Percentiles rank a stretch among this genome's conserved stretches.
phyloP scores from a whole-genome alignment of 139 green algal species.

The Chlorella sp. region DNA sequence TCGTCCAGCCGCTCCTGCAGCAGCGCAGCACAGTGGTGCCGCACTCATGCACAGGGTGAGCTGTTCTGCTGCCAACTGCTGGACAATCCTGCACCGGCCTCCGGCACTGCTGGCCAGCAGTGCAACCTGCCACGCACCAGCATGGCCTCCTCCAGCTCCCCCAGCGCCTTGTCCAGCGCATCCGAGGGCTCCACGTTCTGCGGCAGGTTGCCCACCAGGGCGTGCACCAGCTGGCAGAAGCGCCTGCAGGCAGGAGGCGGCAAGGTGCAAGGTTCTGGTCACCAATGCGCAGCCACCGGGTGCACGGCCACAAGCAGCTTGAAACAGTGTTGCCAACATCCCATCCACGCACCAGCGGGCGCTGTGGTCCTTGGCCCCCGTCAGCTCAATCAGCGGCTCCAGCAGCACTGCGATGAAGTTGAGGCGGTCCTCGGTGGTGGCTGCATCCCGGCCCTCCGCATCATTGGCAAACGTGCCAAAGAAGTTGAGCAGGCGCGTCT shows the following conservation, averaged over 20 bases:
- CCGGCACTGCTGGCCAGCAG: too few relatives aligned
- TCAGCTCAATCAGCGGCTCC: conserved; percentile 14
- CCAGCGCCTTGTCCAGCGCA: conserved; percentile 50
- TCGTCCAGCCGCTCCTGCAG: conserved; percentile 69
- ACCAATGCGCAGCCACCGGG: conserved; percentile 56
- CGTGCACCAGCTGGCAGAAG: conserved; percentile 33
- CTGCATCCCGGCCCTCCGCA: neutral
- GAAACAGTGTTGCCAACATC: too few relatives aligned
- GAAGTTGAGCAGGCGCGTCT: conserved; percentile 35
- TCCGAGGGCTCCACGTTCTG: conserved; percentile 47
- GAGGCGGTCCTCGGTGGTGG: conserved; percentile 23
- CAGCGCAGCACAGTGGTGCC: too few relatives aligned
- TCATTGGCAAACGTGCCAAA: conserved; percentile 44
- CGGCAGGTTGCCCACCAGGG: conserved; percentile 53
- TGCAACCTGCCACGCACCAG: neutral
- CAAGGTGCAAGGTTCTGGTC: conserved; percentile 23
- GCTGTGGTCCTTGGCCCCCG: conserved; percentile 2
- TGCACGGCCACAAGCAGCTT: conserved; percentile 51
- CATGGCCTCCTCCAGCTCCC: conserved; percentile 50
- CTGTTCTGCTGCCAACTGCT: too few relatives aligned
- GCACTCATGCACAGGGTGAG: too few relatives aligned
- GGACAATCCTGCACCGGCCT: too few relatives aligned
- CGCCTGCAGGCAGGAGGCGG: neutral
- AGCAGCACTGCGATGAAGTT: conserved; percentile 53
- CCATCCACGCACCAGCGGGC: conserved; percentile 29